Percentiles rank a stretch among this genome's conserved stretches.
These are phyloP conservation scores for Fusarium verticillioides DNA, from an alignment of 2,329 filamentous ascomycete genomes.

Conservation along the genomic window DNA sequence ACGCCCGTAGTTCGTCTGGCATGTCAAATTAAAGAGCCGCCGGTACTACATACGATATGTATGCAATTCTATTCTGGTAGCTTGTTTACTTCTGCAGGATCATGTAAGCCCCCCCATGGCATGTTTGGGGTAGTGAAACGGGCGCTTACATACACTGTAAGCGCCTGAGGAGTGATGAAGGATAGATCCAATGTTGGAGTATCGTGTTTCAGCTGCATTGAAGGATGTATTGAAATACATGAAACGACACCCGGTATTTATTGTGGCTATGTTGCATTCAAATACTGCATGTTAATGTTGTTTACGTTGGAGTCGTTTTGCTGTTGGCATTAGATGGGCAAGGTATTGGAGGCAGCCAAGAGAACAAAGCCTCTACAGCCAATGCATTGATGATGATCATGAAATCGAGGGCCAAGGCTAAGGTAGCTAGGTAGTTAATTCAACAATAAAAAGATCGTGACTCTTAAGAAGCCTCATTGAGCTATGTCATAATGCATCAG, in stretches of 20 bases:
- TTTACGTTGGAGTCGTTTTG: background rate
- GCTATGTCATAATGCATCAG: constrained; percentile 20
- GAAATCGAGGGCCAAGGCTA: background rate
- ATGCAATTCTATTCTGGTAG: constrained; percentile 17
- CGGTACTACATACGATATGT: background rate
- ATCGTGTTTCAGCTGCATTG: constrained; percentile 13
- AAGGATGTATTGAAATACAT: background rate
- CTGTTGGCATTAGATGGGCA: background rate
- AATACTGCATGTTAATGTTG: background rate
- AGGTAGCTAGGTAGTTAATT: background rate
- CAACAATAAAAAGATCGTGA: background rate
- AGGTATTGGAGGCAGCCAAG: constrained; percentile 32
- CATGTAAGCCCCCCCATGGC: background rate
- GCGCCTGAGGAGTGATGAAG: constrained; percentile 18
- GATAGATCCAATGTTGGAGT: background rate
- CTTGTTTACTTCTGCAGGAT: background rate
- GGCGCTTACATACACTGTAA: constrained; percentile 32
- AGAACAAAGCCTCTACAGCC: background rate
- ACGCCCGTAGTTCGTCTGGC: constrained; percentile 5
- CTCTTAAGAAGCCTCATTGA: background rate
- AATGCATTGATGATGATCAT: background rate
- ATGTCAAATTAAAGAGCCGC: constrained; percentile 17
- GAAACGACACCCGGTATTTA: background rate
- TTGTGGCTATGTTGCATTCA: background rate
- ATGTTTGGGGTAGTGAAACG: constrained; percentile 16